Conservation (phyloP, 2,329 filamentous ascomycete species). For the Alternaria tenuissima region DNA sequence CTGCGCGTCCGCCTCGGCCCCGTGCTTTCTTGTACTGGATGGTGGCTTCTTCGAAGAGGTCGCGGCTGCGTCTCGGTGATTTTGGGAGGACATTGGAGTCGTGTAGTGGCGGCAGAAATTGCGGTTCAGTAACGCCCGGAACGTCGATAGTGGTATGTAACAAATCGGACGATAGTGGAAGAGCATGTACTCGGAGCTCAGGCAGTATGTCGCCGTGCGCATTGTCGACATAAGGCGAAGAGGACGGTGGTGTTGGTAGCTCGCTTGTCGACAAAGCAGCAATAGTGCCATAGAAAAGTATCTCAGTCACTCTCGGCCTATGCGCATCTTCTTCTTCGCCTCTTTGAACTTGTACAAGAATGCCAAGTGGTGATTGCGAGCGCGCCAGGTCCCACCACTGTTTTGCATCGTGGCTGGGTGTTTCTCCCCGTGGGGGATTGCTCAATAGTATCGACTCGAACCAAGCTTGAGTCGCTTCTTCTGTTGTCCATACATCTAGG, state of each 20-base stretch:
- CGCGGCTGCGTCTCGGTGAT: conserved; percentile 54
- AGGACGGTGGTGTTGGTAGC: conserved; percentile 47
- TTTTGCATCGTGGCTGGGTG: conserved; percentile 7
- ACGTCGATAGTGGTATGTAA: conserved; percentile 24
- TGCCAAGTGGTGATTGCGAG: conserved; percentile 52
- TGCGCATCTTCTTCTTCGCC: background rate
- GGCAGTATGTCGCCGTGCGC: conserved; percentile 21
- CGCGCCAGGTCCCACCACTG: conserved; percentile 51
- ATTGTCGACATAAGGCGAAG: conserved; percentile 32
- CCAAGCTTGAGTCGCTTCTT: conserved; percentile 49
- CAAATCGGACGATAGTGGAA: conserved; percentile 56
- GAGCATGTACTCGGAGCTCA: conserved; percentile 50
- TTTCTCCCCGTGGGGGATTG: conserved; percentile 16
- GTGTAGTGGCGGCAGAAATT: conserved; percentile 44
- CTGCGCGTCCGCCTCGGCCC: conserved; percentile 53
- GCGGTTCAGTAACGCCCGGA: conserved; percentile 32
- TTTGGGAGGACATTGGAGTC: conserved; percentile 29
- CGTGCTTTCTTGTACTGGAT: conserved; percentile 54
- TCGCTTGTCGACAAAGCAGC: conserved; percentile 20
- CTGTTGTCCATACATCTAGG: conserved; percentile 50
- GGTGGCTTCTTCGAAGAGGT: conserved; percentile 59
- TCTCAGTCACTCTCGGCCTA: conserved; percentile 49
- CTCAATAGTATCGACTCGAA: conserved; percentile 50
- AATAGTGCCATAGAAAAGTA: conserved; percentile 56
- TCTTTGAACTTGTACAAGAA: conserved; percentile 46